Percentiles rank a stretch among this genome's conserved stretches.
Evolutionary conservation across 208 protist species (phyloP).

Genomic region (Trypanosomatidae sp.): DNA sequence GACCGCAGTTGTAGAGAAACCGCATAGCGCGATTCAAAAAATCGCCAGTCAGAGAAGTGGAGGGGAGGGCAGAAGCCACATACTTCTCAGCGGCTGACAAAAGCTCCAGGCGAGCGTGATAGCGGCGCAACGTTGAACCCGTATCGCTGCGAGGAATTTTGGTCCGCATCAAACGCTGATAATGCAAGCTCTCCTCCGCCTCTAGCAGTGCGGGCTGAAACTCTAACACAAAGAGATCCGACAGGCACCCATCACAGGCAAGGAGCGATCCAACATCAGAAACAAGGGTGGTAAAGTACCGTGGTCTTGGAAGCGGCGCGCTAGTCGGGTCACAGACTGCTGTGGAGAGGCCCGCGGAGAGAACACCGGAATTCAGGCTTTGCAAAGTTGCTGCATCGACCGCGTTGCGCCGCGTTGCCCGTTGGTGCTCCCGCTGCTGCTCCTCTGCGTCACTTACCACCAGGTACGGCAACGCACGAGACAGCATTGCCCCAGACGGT

Average conservation of each 20-base stretch:
- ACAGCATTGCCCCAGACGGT: neutral
- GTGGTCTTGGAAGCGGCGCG: neutral
- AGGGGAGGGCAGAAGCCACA: neutral
- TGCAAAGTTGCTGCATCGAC: constrained; percentile 13
- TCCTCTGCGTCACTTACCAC: constrained; percentile 2
- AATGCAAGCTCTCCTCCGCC: neutral
- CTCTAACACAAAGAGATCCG: constrained; percentile 49
- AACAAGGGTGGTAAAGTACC: constrained; percentile 12
- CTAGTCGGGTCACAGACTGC: neutral
- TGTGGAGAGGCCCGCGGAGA: neutral
- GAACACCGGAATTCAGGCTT: neutral
- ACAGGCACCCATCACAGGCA: constrained; percentile 23
- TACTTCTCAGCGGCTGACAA: neutral
- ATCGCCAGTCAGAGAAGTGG: neutral
- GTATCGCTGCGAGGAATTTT: neutral
- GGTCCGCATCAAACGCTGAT: neutral
- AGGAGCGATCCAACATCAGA: constrained; percentile 8
- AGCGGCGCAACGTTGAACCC: no score
- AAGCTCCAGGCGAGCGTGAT: neutral
- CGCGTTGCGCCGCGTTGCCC: constrained; percentile 10
- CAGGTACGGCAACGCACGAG: constrained; percentile 6
- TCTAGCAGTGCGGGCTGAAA: constrained; percentile 13
- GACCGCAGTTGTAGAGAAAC: neutral
- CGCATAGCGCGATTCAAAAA: neutral
- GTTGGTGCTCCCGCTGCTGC: neutral